phyloP scores from a whole-genome alignment of 116 monocot genomes.

The Phalaenopsis hybrid region DNA sequence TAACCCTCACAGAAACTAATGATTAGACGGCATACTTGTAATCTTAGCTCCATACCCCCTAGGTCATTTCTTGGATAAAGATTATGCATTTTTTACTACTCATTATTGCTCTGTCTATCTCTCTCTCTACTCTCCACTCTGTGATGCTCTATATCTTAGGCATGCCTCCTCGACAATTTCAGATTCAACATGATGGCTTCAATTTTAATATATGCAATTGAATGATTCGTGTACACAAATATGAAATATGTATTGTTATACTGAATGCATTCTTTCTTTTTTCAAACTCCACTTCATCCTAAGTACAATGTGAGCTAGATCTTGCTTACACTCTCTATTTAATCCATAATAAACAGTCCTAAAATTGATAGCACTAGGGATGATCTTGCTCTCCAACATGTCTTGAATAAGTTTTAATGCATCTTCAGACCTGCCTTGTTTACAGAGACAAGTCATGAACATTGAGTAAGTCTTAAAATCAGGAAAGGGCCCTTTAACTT shows the following conservation, averaged over 20 bases:
- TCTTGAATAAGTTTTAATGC: slow-evolving; percentile 52
- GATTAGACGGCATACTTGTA: no score
- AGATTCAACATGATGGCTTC: neutral
- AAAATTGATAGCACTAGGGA: slow-evolving; percentile 75
- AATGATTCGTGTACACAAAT: neutral
- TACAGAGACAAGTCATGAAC: slow-evolving; percentile 72
- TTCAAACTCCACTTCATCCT: slow-evolving; percentile 56
- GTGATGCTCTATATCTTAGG: no score
- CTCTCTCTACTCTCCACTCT: no score
- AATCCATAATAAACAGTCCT: slow-evolving; percentile 63
- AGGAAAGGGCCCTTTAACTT: slow-evolving; percentile 49
- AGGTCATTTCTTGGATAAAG: no score
- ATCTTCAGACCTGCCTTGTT: slow-evolving; percentile 58
- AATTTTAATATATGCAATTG: neutral
- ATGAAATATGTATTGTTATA: neutral
- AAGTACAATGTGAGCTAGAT: slow-evolving; percentile 54
- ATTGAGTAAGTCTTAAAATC: slow-evolving; percentile 82
- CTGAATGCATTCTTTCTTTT: slow-evolving; percentile 32
- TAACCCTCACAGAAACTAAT: no score
- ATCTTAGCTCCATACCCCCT: no score
- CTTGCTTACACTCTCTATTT: slow-evolving; percentile 75
- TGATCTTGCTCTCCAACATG: slow-evolving; percentile 50
- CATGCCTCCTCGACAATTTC: no score
- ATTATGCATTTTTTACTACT: no score
- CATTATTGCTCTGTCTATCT: no score